Conservation (phyloP, 257 asterid species). For the Solanum dulcamara region DNA sequence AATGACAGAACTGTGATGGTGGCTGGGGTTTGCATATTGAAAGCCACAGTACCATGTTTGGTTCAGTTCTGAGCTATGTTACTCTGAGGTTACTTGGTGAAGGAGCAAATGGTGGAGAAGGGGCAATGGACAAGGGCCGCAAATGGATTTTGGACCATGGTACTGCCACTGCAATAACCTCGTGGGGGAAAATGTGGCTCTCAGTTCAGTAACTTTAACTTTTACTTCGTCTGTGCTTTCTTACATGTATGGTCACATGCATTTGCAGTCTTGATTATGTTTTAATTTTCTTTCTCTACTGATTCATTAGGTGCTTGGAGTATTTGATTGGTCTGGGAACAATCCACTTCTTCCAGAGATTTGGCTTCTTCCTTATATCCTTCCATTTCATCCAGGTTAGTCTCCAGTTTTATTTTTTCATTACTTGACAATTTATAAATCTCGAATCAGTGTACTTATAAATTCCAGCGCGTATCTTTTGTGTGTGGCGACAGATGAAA, state of each 20-base stretch:
- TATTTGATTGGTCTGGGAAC: constrained; percentile 95
- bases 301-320: constrained; percentile 63
- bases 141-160: constrained; percentile 88
- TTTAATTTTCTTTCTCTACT: background rate
- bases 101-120: constrained; percentile 80
- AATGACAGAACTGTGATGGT: constrained; percentile 72
- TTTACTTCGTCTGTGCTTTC: background rate
- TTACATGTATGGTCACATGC: background rate
- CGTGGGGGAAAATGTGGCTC: constrained; percentile 99
- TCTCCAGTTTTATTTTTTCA: background rate
- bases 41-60: constrained; percentile 98
- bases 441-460: background rate
- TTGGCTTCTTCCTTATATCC: constrained; percentile 76
- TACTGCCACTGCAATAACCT: constrained; percentile 79
- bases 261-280: background rate
- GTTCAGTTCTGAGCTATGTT: constrained; percentile 78
- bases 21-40: constrained; percentile 99
- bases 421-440: background rate
- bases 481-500: background rate
- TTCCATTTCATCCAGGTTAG: constrained; percentile 95
- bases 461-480: background rate
- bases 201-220: constrained; percentile 37
- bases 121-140: constrained; percentile 85
- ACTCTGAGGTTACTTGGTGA: constrained; percentile 96
- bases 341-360: constrained; percentile 97